Evolutionary conservation across 2,329 filamentous ascomycete species (phyloP), one percentile per base, ranked within the genome.

Genomic region (Scedosporium minutisporum): DNA sequence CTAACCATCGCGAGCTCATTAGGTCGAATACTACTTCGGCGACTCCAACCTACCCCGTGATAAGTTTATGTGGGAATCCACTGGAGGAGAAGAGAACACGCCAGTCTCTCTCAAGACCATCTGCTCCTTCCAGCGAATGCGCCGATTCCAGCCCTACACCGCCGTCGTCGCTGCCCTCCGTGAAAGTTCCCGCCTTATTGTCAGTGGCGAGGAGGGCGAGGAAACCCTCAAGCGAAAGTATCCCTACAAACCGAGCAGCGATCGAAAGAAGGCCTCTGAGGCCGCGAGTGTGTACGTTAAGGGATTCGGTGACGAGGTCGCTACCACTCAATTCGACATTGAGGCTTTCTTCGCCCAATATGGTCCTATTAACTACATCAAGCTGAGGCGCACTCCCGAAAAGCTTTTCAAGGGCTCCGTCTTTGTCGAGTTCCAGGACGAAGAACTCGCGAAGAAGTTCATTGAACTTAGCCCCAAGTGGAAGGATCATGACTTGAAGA

Each of bases 1-100:
- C 62, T 53, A 60, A 58, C 38, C n/a, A n/a, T 55, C 18, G 21
- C 10, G 53, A 21, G 25, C 10, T 59, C 57, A 60, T 33, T 68
- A 96, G 89, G 90, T 96, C 69, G 92, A 97, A 73, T 97, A 96
- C 76, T 97, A 97, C 82, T 96, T 97, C 77, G 90, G 90, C 70
- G 90, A 96, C 74, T 90, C 88, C 70, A 97, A 97, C 77, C 85
- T 99, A 44, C 88, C 89, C 60, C 87, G 86, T 70, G 96, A 99
- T 77, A 89, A 91, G 74, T 96, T 91, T 78, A 83, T 99, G 68
- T 90, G 92, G 79, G 81, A 86, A 66, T 81, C 87, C 70, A 89
- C 91, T 62, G 88, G 87, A 46, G 93, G 93, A 63, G 80, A 84
- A 66, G 82, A 88, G 70, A 96, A 97, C 80, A 88, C 89, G 74